Conservation (phyloP, 1,284 basidiomycete genomes). For the Rhodotorula mucilaginosa region DNA sequence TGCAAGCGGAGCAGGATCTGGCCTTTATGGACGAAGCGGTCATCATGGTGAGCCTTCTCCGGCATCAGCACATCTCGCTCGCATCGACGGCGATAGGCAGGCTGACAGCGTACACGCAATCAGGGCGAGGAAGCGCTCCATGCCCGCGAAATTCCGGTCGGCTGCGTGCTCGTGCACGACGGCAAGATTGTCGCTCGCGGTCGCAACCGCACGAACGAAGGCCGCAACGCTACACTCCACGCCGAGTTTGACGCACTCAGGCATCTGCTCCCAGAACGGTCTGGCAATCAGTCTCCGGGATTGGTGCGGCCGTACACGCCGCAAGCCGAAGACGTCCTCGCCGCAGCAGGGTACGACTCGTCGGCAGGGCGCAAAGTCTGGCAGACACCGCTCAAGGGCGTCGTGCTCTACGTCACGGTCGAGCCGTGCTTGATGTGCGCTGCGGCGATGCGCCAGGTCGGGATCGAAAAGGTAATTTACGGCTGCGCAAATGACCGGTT, state of each 20-base stretch:
- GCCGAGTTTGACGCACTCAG: slow-evolving; percentile 98
- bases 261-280: slow-evolving; percentile 64
- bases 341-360: not conserved
- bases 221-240: slow-evolving; percentile 90
- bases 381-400: slow-evolving; percentile 67
- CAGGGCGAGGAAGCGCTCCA: slow-evolving; percentile 71
- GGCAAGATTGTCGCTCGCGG: slow-evolving; percentile 75
- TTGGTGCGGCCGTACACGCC: slow-evolving; percentile 26
- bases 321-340: slow-evolving; percentile 17
- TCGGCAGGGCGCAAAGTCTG: slow-evolving; percentile 22
- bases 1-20: slow-evolving; percentile 42
- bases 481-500: slow-evolving; percentile 96
- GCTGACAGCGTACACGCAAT: not conserved
- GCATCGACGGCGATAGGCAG: not conserved
- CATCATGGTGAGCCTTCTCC: slow-evolving; percentile 39
- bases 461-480: slow-evolving; percentile 86
- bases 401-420: slow-evolving; percentile 94
- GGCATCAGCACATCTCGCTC: not conserved
- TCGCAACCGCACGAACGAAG: slow-evolving; percentile 91
- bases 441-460: slow-evolving; percentile 86
- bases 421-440: slow-evolving; percentile 99
- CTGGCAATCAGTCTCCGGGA: slow-evolving; percentile 17
- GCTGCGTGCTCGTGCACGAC: slow-evolving; percentile 88
- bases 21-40: slow-evolving; percentile 45
- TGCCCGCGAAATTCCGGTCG: slow-evolving; percentile 89